Evolutionary conservation across 129 eudicot species (phyloP), one percentile per base, ranked within the genome.

Genomic region (Smallanthus sonchifolius): DNA sequence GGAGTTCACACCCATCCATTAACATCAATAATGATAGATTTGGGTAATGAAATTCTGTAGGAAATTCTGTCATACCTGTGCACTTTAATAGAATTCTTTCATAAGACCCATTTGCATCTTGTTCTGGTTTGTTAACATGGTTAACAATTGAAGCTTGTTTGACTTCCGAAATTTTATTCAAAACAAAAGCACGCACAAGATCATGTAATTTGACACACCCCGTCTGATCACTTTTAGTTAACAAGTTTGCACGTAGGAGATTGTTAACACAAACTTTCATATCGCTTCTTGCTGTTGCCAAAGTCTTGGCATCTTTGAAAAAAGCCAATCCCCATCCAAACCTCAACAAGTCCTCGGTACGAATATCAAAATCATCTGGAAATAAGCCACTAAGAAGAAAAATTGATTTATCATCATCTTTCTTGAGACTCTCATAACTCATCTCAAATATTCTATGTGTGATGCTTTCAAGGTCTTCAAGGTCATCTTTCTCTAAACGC

Each of bases 321-420:
- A 55, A 32, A 4, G 19, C 6, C 5, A 63, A 9, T 20, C 77
- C 77, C 77, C 44, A 28, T 45, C 77, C 77, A 17, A 7, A 71
- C 51, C 48, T 71, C 17, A 71, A 5, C 38, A 71, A 38, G 28
- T 71, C 49, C 28, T 71, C 76, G 2, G 14, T 24, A 24, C 30
- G 30, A 24, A 24, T 24, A 24, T 24, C 30, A 24, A 24, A 24
- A 24, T 24, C 30, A 24, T 24, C 30, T 24, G 30, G 30, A 24
- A 24, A 24, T 24, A 24, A 0, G 30, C 30, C 30, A 24, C 30
- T 24, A 24, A 24, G 30, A 24, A 24, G 30, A 24, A 24, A 24
- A 24, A 49, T 32, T 35, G 32, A 6, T 16, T 70, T 49, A 0
- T 28, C 37, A 0, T 69, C 44, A 2, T 45, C 61, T 0, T 14